Percentiles rank a stretch among this genome's conserved stretches.
Evolutionary conservation across 2,329 filamentous ascomycete species (phyloP).

Genomic region (Sarocladiaceae sp.): DNA sequence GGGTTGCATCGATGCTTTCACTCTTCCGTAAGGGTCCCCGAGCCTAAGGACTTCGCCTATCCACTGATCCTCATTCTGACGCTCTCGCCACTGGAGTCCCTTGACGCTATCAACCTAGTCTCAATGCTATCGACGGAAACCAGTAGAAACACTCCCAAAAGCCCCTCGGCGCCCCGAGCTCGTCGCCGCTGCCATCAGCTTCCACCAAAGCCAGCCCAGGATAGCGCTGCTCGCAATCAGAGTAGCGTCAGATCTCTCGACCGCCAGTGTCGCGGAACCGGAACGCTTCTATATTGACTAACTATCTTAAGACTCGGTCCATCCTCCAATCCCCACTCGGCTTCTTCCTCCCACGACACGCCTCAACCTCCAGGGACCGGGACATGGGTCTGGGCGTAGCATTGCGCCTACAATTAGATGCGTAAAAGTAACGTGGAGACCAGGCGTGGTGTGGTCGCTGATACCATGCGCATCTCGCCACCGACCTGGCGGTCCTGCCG

Average conservation of each 20-base stretch:
- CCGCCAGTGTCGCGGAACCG: slow-evolving; percentile 9
- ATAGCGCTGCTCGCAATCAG: background rate
- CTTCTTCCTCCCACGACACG: slow-evolving; percentile 2
- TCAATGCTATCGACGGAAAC: background rate
- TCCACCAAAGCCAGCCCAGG: background rate
- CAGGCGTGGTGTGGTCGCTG: background rate
- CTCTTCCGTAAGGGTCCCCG: slow-evolving; percentile 3
- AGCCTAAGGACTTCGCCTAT: slow-evolving; percentile 1
- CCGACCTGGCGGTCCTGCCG: slow-evolving; percentile 6
- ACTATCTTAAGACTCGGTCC: background rate
- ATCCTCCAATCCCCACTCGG: background rate
- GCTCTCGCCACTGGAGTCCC: background rate
- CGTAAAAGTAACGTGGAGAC: background rate
- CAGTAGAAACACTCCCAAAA: background rate
- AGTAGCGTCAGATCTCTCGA: slow-evolving; percentile 6
- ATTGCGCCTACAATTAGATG: slow-evolving; percentile 8
- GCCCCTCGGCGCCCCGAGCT: background rate
- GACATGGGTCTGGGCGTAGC: slow-evolving; percentile 10
- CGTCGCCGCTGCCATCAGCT: background rate
- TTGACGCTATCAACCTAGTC: background rate
- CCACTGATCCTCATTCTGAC: slow-evolving; percentile 7
- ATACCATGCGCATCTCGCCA: slow-evolving; percentile 7
- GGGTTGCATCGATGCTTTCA: no score
- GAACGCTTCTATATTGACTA: background rate
- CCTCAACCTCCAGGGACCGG: slow-evolving; percentile 7